Percentiles rank a stretch among this genome's conserved stretches.
Evolutionary conservation across 2,329 filamentous ascomycete genomes (phyloP).

Genomic region (Aspergillus ibericus): DNA sequence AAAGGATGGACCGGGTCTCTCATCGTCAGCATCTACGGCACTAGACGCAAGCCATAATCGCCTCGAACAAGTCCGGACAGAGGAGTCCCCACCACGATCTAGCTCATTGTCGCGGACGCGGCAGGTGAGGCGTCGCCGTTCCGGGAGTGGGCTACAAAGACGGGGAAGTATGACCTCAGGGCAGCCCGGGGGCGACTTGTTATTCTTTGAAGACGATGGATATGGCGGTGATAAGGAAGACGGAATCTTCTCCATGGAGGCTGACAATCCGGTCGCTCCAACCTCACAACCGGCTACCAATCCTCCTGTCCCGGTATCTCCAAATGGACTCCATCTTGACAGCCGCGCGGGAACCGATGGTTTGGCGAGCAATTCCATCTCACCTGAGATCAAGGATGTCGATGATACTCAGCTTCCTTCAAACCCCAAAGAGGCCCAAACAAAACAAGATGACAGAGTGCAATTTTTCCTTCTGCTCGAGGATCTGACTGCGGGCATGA

Average conservation of each 20-base stretch:
- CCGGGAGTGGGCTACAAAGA: conserved; percentile 78
- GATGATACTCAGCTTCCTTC: conserved; percentile 51
- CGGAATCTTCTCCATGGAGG: conserved; percentile 68
- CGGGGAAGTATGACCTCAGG: conserved; percentile 69
- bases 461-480: conserved; percentile 93
- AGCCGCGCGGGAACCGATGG: neutral
- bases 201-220: conserved; percentile 87
- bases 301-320: neutral
- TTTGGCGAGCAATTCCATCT: conserved; percentile 4
- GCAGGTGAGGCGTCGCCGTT: conserved; percentile 67
- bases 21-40: conserved; percentile 41
- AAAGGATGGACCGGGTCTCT: conserved; percentile 31
- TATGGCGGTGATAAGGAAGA: conserved; percentile 78
- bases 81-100: conserved; percentile 48
- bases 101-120: conserved; percentile 34
- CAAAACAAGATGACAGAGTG: conserved; percentile 59
- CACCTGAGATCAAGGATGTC: conserved; percentile 17
- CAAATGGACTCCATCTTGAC: neutral
- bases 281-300: conserved; percentile 16
- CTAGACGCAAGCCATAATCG: conserved; percentile 35
- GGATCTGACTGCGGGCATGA: conserved; percentile 95
- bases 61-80: conserved; percentile 35
- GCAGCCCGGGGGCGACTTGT: conserved; percentile 73
- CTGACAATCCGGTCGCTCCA: conserved; percentile 36
- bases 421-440: conserved; percentile 75